These are phyloP conservation scores for Gryganskiella cystojenkinii DNA, from an alignment of 192 early-diverging fungal genomes.

Conservation along the genomic window DNA sequence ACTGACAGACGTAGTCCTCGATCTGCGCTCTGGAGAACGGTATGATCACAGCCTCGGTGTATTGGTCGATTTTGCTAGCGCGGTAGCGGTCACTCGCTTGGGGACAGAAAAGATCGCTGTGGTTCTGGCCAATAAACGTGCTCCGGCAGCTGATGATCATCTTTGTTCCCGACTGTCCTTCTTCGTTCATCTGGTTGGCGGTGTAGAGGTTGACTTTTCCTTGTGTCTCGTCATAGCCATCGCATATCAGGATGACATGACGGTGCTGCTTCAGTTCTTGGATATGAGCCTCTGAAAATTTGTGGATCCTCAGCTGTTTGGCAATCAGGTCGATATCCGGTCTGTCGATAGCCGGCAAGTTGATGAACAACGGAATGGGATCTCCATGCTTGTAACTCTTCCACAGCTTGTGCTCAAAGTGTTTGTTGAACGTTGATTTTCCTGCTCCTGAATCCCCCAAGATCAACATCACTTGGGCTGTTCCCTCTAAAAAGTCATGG, in stretches of 20 bases:
- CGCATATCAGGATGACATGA: neutral
- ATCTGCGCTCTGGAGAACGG: neutral
- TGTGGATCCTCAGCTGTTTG: neutral
- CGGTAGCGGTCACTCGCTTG: neutral
- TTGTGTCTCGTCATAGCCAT: constrained; percentile 1
- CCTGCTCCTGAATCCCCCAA: constrained; percentile 11
- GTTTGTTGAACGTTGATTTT: constrained; percentile 6
- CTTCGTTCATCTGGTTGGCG: neutral
- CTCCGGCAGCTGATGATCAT: neutral
- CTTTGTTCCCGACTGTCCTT: neutral
- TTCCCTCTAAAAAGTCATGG: neutral
- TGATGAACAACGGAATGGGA: neutral
- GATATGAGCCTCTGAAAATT: neutral
- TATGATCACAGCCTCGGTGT: neutral
- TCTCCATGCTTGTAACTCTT: neutral
- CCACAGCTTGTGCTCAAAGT: neutral
- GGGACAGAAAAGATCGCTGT: neutral
- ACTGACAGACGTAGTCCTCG: neutral
- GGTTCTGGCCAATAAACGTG: neutral
- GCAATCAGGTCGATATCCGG: neutral
- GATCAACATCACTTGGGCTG: too few species aligned
- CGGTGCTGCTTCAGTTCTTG: neutral
- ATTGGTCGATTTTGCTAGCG: neutral
- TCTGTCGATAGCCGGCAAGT: neutral
- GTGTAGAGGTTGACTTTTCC: neutral